Evolutionary conservation across 139 green algal species (phyloP).

Genomic region (Chlorella sp.): DNA sequence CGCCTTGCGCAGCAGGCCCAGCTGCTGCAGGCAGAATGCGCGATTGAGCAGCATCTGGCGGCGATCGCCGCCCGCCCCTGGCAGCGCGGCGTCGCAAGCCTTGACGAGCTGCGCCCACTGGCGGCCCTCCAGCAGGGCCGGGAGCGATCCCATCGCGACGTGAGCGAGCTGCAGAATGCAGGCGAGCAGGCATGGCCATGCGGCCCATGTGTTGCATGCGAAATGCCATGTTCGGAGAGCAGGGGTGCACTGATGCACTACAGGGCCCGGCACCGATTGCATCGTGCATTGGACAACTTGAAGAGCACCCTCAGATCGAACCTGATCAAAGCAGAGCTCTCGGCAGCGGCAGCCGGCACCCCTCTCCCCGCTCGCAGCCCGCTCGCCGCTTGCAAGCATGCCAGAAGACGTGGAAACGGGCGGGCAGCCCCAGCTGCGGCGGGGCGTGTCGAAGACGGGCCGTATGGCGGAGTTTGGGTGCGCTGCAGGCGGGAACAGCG

Average conservation of each 20-base stretch:
- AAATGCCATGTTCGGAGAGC: no score
- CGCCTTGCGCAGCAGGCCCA: conserved; percentile 76
- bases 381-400: neutral
- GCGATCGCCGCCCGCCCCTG: neutral
- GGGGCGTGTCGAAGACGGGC: conserved; percentile 1
- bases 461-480: neutral
- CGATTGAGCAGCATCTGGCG: conserved; percentile 60
- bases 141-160: neutral
- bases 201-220: no score
- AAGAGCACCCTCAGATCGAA: no score
- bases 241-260: no score
- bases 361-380: neutral
- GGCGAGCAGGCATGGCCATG: no score
- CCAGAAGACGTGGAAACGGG: neutral
- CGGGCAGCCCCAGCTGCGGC: neutral
- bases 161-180: neutral
- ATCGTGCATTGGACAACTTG: neutral
- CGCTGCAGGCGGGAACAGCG: neutral
- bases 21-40: conserved; percentile 63
- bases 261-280: no score
- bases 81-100: neutral
- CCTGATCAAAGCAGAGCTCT: no score
- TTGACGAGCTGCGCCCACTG: neutral
- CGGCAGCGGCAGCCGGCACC: no score
- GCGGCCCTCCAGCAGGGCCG: neutral